Percentiles rank a stretch among this genome's conserved stretches.
Evolutionary conservation across 176 grass and related monocot species (phyloP).

Genomic region (Carex pumila): DNA sequence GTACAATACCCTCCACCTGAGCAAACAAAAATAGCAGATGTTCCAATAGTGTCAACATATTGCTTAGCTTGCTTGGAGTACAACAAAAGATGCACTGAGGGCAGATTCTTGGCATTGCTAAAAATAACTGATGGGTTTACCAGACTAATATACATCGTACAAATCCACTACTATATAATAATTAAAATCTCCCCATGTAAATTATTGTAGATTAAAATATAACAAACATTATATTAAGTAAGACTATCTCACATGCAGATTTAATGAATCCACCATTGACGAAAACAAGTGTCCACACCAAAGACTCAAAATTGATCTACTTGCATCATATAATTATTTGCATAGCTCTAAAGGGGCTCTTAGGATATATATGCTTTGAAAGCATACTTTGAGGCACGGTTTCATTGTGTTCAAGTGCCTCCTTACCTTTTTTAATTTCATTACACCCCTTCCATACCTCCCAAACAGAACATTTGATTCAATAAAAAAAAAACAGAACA

Average conservation of each 20-base stretch:
- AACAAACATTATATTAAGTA: not conserved
- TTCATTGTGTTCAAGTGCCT: not conserved
- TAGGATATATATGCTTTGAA: not conserved
- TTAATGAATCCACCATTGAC: not conserved
- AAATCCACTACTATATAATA: not conserved
- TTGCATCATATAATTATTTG: not conserved
- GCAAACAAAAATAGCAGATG: slow-evolving; percentile 6
- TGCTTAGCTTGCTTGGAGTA: not conserved
- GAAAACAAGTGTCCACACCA: not conserved
- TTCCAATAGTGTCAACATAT: not conserved
- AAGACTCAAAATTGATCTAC: not conserved
- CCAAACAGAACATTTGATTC: not conserved
- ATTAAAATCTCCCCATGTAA: not conserved
- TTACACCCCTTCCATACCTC: not conserved
- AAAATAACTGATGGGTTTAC: not conserved
- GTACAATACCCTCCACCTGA: slow-evolving; percentile 90
- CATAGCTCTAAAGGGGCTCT: not conserved
- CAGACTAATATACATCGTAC: not conserved
- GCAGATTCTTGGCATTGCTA: not conserved
- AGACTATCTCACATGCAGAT: not conserved
- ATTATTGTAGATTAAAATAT: not conserved
- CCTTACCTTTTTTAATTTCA: not conserved
- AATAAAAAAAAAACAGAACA: not conserved
- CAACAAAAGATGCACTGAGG: not conserved
- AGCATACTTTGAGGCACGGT: not conserved